A percentile compares a stretch with the other conserved stretches of the same genome.
These are phyloP conservation scores for Beauveria pseudobassiana DNA, from an alignment of 2,329 filamentous ascomycete species.

Conservation along the genomic window DNA sequence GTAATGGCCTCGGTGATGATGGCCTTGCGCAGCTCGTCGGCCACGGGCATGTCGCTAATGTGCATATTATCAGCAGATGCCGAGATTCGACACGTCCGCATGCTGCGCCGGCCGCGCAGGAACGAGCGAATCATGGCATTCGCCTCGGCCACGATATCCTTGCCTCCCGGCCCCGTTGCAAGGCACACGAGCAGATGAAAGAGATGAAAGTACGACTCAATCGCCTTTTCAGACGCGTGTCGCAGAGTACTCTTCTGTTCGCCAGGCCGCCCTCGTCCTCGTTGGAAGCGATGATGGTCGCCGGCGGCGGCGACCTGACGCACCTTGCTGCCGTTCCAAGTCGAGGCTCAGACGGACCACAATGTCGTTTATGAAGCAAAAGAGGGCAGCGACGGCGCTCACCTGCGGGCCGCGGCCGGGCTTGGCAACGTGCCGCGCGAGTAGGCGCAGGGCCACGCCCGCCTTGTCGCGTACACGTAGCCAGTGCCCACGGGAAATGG, in stretches of 20 bases:
- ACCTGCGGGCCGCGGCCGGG: background rate
- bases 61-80: conserved; percentile 36
- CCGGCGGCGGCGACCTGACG: background rate
- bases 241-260: conserved; percentile 31
- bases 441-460: background rate
- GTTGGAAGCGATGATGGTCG: background rate
- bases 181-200: conserved; percentile 44
- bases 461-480: conserved; percentile 23
- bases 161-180: conserved; percentile 21
- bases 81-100: conserved; percentile 39
- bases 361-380: conserved; percentile 43
- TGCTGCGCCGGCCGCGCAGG: conserved; percentile 30
- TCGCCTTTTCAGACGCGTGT: conserved; percentile 44
- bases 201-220: conserved; percentile 44
- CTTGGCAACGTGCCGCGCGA: background rate
- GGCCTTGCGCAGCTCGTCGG: conserved; percentile 28
- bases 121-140: conserved; percentile 33
- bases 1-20: conserved; percentile 43
- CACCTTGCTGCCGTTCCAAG: background rate
- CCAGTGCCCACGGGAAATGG: conserved; percentile 40
- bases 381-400: conserved; percentile 22
- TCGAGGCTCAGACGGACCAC: conserved; percentile 38
- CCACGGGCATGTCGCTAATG: conserved; percentile 36
- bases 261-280: background rate
- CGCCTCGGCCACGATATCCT: conserved; percentile 22